Conservation (phyloP, 202 grass and related monocot genomes). For the Digitaria exilis region DNA sequence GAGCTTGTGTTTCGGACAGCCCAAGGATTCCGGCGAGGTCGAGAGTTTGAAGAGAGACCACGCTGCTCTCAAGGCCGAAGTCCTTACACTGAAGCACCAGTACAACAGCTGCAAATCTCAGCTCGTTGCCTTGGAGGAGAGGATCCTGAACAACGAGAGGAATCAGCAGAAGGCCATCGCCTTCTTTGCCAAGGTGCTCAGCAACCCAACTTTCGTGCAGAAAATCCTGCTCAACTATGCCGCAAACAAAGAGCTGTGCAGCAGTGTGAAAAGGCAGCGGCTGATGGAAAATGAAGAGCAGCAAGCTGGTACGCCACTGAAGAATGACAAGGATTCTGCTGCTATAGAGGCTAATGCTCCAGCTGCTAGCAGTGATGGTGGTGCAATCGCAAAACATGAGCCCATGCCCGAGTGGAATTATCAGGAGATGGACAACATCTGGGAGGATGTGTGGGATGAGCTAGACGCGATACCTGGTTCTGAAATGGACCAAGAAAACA, state of each 20-base stretch:
- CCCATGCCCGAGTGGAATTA: not conserved
- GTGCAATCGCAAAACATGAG: not conserved
- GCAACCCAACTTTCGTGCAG: conserved; percentile 46
- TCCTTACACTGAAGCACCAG: conserved; percentile 48
- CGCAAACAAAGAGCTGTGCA: conserved; percentile 19
- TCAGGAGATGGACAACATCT: conserved; percentile 26
- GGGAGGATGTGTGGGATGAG: conserved; percentile 57
- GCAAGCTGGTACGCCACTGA: not conserved
- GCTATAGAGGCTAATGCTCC: not conserved
- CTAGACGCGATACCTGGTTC: conserved; percentile 35
- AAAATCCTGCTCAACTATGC: conserved; percentile 29
- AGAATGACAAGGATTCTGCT: not conserved
- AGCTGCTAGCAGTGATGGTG: conserved; percentile 32
- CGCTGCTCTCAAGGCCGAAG: conserved; percentile 49
- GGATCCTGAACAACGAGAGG: conserved; percentile 53
- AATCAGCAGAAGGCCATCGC: conserved; percentile 47
- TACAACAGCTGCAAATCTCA: conserved; percentile 45
- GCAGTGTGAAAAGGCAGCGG: conserved; percentile 16
- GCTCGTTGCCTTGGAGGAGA: conserved; percentile 54
- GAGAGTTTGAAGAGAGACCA: conserved; percentile 51
- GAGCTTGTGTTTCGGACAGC: conserved; percentile 19
- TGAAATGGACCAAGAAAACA: conserved; percentile 29
- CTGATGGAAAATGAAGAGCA: conserved; percentile 40
- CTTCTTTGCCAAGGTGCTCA: conserved; percentile 51
- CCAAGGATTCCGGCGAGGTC: conserved; percentile 8